These are phyloP conservation scores for Mychonastes homosphaera DNA, from an alignment of 139 green algal genomes.

Conservation along the genomic window DNA sequence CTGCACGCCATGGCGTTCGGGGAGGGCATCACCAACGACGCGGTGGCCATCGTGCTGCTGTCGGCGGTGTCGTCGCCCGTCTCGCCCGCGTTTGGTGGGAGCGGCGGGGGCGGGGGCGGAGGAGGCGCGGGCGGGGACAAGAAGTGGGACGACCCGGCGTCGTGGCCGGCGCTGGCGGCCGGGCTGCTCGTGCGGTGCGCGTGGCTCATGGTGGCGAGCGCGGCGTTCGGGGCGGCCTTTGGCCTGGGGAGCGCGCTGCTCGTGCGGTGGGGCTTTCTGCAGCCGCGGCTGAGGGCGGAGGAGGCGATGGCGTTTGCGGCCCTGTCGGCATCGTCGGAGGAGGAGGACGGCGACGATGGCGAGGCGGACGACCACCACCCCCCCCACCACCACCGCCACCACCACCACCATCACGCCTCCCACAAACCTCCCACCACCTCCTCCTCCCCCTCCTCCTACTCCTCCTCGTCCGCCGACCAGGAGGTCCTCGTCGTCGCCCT, in stretches of 20 bases:
- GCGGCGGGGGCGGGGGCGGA: too few relatives aligned
- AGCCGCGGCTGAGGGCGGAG: too few relatives aligned
- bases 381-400: neutral
- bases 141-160: neutral
- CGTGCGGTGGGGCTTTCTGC: too few relatives aligned
- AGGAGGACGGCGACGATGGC: too few relatives aligned
- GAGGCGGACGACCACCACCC: neutral
- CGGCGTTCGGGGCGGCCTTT: constrained; percentile 1
- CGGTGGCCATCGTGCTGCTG: constrained; percentile 68
- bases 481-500: constrained; percentile 53
- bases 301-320: too few relatives aligned
- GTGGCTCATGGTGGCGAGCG: neutral
- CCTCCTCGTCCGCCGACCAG: constrained; percentile 12
- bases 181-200: neutral
- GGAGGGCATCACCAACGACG: constrained; percentile 79
- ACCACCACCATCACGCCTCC: neutral
- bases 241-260: too few relatives aligned
- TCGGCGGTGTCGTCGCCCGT: neutral
- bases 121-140: too few relatives aligned
- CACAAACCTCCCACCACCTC: neutral
- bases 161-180: constrained; percentile 3
- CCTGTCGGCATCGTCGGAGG: too few relatives aligned
- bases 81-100: neutral
- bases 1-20: constrained; percentile 77
- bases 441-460: neutral